A percentile compares a stretch with the other conserved stretches of the same genome.
phyloP scores from a whole-genome alignment of 106 monocot species.

The Apostasia ramifera region DNA sequence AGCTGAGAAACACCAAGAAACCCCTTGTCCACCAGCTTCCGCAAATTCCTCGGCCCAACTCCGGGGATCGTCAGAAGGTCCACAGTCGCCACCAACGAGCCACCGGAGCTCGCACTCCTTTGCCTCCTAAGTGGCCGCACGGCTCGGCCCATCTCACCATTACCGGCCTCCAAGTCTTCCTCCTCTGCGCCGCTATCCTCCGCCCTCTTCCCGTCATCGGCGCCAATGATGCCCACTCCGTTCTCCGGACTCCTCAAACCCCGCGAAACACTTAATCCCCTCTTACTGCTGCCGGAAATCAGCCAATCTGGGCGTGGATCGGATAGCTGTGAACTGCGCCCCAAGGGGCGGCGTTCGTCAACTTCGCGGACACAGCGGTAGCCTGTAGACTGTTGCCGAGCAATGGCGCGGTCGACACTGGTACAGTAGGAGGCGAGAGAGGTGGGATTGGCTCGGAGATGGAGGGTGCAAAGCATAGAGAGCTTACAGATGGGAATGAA shows the following conservation, averaged over 20 bases:
- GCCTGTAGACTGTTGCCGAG: not conserved
- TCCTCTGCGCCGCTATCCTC: not conserved
- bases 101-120: constrained; percentile 6
- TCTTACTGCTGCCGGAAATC: not conserved
- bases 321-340: constrained; percentile 7
- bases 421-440: not conserved
- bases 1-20: constrained; percentile 40
- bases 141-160: not conserved
- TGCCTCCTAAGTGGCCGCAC: constrained; percentile 19
- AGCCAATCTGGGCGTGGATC: not conserved
- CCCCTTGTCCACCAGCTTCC: constrained; percentile 51
- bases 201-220: not conserved
- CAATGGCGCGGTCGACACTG: not conserved
- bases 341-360: not conserved
- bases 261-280: constrained; percentile 2
- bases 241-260: constrained; percentile 4
- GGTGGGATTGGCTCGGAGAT: not conserved
- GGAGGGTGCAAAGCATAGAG: constrained; percentile 12
- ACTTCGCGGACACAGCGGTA: constrained; percentile 2
- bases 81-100: not conserved
- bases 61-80: constrained; percentile 43
- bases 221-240: not conserved
- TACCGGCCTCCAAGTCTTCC: not conserved
- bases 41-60: constrained; percentile 40
- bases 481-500: not conserved